Percentiles rank a stretch among this genome's conserved stretches.
phyloP scores from a whole-genome alignment of 176 grass and related monocot genomes.

The Echinochloa phyllopogon region DNA sequence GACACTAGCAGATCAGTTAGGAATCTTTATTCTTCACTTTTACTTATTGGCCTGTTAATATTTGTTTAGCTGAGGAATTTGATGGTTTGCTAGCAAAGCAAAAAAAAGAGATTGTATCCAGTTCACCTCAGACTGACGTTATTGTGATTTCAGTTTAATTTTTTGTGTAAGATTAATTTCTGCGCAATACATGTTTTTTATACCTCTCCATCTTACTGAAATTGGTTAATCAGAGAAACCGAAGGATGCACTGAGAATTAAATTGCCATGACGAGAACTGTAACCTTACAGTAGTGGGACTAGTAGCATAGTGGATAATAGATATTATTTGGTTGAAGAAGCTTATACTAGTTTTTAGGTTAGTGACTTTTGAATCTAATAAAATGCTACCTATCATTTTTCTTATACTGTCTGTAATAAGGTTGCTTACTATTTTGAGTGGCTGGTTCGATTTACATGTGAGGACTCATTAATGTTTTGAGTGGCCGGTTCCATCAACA shows the following conservation, averaged over 20 bases:
- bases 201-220: not conserved
- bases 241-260: not conserved
- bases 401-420: not conserved
- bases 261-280: not conserved
- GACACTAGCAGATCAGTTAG: not conserved
- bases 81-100: not conserved
- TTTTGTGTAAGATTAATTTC: slow-evolving; percentile 23
- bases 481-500: slow-evolving; percentile 6
- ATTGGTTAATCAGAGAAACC: slow-evolving; percentile 9
- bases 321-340: slow-evolving; percentile 18
- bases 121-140: not conserved
- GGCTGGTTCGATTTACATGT: not conserved
- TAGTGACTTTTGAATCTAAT: not conserved
- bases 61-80: not conserved
- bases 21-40: not conserved
- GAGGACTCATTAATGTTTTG: not conserved
- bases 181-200: not conserved
- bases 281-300: not conserved
- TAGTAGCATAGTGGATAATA: not conserved
- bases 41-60: not conserved
- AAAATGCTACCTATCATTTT: not conserved
- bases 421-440: not conserved
- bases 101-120: not conserved
- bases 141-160: not conserved
- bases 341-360: not conserved